Base-by-base conservation (phyloP, 306 rosid genomes). In the Benincasa hispida region DNA sequence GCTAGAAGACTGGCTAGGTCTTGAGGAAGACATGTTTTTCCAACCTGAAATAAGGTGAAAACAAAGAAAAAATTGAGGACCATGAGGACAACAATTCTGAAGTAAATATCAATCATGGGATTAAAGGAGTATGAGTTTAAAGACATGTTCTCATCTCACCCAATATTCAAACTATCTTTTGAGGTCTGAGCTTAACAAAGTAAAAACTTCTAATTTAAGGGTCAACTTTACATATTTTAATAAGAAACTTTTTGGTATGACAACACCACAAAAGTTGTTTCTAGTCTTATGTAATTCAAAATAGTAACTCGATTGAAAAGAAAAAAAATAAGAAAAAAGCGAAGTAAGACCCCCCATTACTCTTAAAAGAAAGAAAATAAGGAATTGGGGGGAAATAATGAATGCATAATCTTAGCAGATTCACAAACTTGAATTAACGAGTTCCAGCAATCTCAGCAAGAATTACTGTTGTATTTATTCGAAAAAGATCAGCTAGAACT, bases 1-100 rank as follows among this genome's bases (percentile, higher is more conserved):
- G 89, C 77, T 86, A 47, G 97, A 88, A 5, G 97, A 93, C 59
- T 88, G 89, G 86, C 87, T 79, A 37, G 94, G 97, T 82, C 96
- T 90, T 50, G 96, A 85, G 39, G 92, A 74, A 19, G 98, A 93
- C 98, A 93, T 93, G 80, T 72, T 87, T 78, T 24, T 85, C 48
- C 76, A 75, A 83, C 73, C 90, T 86, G 80, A 73, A 10, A 50
- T 5, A 42, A 27, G 35, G 54, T 8, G 9, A 35, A 34, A 76
- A 13, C 10, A 4, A 30, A 51, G 61, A 39, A 45, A 66, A 53
- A 76, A 74, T 84, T 35, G 10, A n/a, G 22, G 28, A 93, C 97
- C 94, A 66, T 9, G 25, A 65, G 17, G 28, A 65, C 27, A 63
- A 34, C 9, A 19, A 19, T 65, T 34, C 48, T 35, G 12, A 35